Conservation (phyloP, 805 yeast species). For the Candida corydali region DNA sequence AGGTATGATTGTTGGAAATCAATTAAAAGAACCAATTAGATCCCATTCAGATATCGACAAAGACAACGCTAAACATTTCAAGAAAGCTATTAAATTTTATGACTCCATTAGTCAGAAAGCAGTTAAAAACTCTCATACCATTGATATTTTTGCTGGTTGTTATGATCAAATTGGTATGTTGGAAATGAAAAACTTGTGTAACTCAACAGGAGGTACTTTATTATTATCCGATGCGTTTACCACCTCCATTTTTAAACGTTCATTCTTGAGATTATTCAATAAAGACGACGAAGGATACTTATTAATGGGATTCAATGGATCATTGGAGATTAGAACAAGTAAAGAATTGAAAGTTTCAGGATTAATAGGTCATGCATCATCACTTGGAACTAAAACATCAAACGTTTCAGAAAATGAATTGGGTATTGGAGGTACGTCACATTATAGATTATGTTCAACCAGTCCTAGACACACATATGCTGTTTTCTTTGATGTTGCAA, state of each 20-base stretch:
- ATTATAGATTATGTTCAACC: slow-evolving; percentile 80
- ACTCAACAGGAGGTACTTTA: slow-evolving; percentile 85
- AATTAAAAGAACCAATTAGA: slow-evolving; percentile 92
- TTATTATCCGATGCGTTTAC: slow-evolving; percentile 90
- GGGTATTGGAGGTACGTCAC: slow-evolving; percentile 89
- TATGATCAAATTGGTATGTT: slow-evolving; percentile 93
- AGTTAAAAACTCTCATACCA: slow-evolving; percentile 73
- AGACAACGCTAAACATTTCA: slow-evolving; percentile 80
- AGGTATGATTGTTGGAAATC: slow-evolving; percentile 88
- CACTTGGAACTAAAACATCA: slow-evolving; percentile 60
- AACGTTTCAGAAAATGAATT: slow-evolving; percentile 89
- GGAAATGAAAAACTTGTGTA: slow-evolving; percentile 85
- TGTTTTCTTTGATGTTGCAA: slow-evolving; percentile 76
- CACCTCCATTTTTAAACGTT: slow-evolving; percentile 90
- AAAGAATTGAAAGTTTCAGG: slow-evolving; percentile 88
- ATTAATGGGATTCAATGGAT: slow-evolving; percentile 87
- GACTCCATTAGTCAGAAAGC: slow-evolving; percentile 63
- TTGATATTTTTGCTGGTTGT: slow-evolving; percentile 92
- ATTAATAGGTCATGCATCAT: slow-evolving; percentile 86
- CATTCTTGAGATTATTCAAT: slow-evolving; percentile 79
- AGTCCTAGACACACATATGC: slow-evolving; percentile 89
- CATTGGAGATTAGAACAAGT: slow-evolving; percentile 81
- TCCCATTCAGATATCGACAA: slow-evolving; percentile 96
- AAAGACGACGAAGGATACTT: slow-evolving; percentile 86
- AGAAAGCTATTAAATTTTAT: slow-evolving; percentile 80